A percentile compares a stretch with the other conserved stretches of the same genome.
Evolutionary conservation across 495 filamentous ascomycete genomes (phyloP).

Genomic region (Staphylotrichum longicolle): DNA sequence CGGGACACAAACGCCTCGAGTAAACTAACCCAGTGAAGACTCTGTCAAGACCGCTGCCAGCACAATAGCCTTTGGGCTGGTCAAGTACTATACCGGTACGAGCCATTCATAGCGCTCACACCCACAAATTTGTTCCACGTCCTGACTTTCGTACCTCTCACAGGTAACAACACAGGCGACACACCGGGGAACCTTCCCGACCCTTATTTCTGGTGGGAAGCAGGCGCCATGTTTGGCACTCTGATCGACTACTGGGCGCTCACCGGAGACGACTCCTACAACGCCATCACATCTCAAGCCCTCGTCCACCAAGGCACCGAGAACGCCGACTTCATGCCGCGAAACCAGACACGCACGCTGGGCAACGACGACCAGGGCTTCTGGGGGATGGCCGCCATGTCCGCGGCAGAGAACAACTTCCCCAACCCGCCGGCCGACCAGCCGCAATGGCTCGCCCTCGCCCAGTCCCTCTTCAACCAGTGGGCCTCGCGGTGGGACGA

Average conservation of each 20-base stretch:
- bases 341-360: constrained; percentile 71
- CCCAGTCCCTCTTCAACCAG: constrained; percentile 74
- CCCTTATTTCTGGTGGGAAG: constrained; percentile 83
- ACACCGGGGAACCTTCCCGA: constrained; percentile 68
- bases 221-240: constrained; percentile 70
- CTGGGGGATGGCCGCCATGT: constrained; percentile 81
- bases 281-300: constrained; percentile 63
- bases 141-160: constrained; percentile 22
- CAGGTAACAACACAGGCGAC: constrained; percentile 67
- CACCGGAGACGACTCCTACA: constrained; percentile 73
- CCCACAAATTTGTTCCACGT: too few species aligned
- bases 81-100: constrained; percentile 24
- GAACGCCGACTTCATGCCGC: constrained; percentile 70
- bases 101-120: too few species aligned
- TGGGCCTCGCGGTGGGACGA: constrained; percentile 68
- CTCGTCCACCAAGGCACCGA: constrained; percentile 69
- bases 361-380: constrained; percentile 89
- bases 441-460: constrained; percentile 75
- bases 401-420: constrained; percentile 75
- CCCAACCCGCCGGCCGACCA: constrained; percentile 60
- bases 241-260: constrained; percentile 83
- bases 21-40: constrained; percentile 27
- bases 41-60: constrained; percentile 45
- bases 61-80: constrained; percentile 46
- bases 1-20: neutral